Conservation (phyloP, 2,329 filamentous ascomycete species). For the Amauroascus verrucosus region DNA sequence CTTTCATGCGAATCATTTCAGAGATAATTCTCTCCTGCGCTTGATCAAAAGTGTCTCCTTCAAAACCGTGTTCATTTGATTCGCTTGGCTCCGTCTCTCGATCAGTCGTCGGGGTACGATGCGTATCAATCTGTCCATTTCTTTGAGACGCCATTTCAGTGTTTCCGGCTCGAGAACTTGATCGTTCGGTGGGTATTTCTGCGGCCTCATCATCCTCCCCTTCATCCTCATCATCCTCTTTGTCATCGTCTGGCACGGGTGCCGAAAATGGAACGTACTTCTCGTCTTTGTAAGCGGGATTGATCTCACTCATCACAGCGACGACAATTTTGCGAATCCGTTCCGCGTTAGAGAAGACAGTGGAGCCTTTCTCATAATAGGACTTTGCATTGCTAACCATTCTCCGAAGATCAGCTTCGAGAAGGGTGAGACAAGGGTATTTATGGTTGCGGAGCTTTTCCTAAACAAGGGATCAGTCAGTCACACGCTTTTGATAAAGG, state of each 20-base stretch:
- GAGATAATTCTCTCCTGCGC: conserved; percentile 78
- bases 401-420: conserved; percentile 79
- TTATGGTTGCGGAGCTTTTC: conserved; percentile 57
- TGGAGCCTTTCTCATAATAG: conserved; percentile 63
- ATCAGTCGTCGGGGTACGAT: conserved; percentile 18
- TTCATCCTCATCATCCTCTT: conserved; percentile 23
- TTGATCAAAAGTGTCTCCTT: conserved; percentile 66
- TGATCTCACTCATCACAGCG: conserved; percentile 77
- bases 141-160: not conserved
- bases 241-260: conserved; percentile 53
- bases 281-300: conserved; percentile 65
- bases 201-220: conserved; percentile 19
- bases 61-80: conserved; percentile 41
- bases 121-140: not conserved
- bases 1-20: conserved; percentile 57
- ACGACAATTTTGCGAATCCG: conserved; percentile 75
- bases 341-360: conserved; percentile 73
- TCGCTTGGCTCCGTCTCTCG: conserved; percentile 17
- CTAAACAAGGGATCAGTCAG: conserved; percentile 21
- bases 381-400: conserved; percentile 82
- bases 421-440: conserved; percentile 59
- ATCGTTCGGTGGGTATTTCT: conserved; percentile 12
- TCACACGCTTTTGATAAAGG: not conserved
- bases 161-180: conserved; percentile 1
- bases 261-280: conserved; percentile 64